Conservation (phyloP, 2,329 filamentous ascomycete genomes). For the Aspergillus sp. region DNA sequence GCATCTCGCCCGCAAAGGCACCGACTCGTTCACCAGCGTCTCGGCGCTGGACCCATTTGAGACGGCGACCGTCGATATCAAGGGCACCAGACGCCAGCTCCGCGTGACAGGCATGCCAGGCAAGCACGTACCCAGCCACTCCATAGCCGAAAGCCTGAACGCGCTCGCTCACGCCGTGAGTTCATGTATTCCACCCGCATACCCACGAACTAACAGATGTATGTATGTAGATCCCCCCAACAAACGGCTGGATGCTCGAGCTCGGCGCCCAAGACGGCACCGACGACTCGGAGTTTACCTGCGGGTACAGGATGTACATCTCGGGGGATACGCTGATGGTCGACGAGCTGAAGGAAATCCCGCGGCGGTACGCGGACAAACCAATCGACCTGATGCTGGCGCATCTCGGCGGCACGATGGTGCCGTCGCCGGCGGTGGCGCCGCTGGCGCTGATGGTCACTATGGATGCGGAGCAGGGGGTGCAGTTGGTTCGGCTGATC, state of each 20-base stretch:
- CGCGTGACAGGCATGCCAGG: neutral
- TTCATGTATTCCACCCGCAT: no score
- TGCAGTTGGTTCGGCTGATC: conserved; percentile 60
- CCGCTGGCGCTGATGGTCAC: conserved; percentile 68
- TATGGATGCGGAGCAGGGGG: conserved; percentile 64
- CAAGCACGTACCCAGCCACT: neutral
- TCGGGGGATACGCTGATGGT: conserved; percentile 65
- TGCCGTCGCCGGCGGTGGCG: conserved; percentile 55
- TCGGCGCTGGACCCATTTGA: neutral
- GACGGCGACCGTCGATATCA: neutral
- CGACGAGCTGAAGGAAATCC: conserved; percentile 62
- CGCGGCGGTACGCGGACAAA: conserved; percentile 52
- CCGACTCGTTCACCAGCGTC: neutral
- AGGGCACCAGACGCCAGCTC: neutral
- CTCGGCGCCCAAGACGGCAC: neutral
- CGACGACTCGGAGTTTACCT: conserved; percentile 36
- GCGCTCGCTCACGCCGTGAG: neutral
- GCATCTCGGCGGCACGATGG: conserved; percentile 65
- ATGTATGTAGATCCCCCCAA: neutral
- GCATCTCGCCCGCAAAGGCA: conserved; percentile 37
- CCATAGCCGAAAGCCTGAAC: neutral
- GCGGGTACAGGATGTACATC: conserved; percentile 63
- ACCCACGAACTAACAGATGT: neutral
- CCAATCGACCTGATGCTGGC: conserved; percentile 66
- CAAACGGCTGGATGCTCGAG: neutral